Conservation (phyloP, 805 yeast species). For the Debaryomyces hansenii region DNA sequence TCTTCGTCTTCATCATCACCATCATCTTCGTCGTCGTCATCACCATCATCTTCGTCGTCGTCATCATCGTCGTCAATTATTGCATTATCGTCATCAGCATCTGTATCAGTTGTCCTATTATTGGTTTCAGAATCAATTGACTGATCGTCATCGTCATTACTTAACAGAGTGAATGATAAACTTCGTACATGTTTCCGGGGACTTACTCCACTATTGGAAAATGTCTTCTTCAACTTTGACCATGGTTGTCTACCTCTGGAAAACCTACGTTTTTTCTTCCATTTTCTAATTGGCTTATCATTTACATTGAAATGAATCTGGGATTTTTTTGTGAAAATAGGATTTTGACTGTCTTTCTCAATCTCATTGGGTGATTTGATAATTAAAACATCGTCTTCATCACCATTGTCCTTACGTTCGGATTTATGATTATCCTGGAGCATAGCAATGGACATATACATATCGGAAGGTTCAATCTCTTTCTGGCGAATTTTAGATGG, state of each 20-base stretch:
- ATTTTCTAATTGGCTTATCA: constrained; percentile 13
- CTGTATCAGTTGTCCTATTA: not conserved
- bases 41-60: constrained; percentile 14
- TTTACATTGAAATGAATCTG: constrained; percentile 25
- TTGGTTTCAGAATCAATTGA: constrained; percentile 23
- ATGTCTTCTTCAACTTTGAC: constrained; percentile 23
- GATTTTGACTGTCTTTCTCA: constrained; percentile 37
- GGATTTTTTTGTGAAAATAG: constrained; percentile 34
- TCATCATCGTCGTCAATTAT: constrained; percentile 19
- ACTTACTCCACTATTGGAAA: constrained; percentile 17
- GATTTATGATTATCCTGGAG: constrained; percentile 55
- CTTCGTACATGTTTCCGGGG: not conserved
- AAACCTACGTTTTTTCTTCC: constrained; percentile 12
- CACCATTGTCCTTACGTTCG: constrained; percentile 21
- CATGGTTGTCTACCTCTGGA: constrained; percentile 13
- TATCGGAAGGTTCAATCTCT: constrained; percentile 72
- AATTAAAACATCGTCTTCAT: constrained; percentile 71
- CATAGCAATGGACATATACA: constrained; percentile 81
- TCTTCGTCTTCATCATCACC: constrained; percentile 9
- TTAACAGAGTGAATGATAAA: not conserved
- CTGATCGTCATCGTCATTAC: constrained; percentile 18
- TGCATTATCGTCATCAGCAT: constrained; percentile 7
- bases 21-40: constrained; percentile 3
- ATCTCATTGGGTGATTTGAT: constrained; percentile 79
- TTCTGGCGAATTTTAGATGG: constrained; percentile 44